phyloP scores from a whole-genome alignment of 2,329 filamentous ascomycete genomes.

The Ceratocystis papillata region DNA sequence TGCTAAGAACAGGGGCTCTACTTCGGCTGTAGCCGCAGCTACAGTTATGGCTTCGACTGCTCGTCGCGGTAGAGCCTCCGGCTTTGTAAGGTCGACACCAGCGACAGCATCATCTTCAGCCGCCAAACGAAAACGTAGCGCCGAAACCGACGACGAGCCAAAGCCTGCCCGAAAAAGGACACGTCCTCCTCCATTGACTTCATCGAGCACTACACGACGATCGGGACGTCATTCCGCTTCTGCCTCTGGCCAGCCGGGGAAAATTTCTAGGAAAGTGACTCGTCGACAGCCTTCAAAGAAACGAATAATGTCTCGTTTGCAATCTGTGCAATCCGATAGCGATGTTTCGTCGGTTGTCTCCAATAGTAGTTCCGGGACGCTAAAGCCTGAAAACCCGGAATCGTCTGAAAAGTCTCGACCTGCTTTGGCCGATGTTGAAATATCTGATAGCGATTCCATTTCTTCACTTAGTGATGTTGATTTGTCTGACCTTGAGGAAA shows the following conservation, averaged over 20 bases:
- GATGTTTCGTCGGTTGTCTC: not conserved
- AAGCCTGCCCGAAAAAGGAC: constrained; percentile 15
- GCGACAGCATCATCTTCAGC: constrained; percentile 26
- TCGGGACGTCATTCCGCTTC: not conserved
- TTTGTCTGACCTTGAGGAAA: constrained; percentile 21
- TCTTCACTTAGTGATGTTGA: constrained; percentile 23
- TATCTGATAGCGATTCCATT: constrained; percentile 19
- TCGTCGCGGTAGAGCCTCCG: not conserved
- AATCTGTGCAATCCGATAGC: not conserved
- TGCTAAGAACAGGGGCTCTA: constrained; percentile 20
- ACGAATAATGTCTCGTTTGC: not conserved
- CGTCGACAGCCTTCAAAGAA: not conserved
- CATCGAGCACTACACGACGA: not conserved
- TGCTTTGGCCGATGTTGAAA: not conserved
- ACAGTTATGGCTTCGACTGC: constrained; percentile 6
- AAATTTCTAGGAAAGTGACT: not conserved
- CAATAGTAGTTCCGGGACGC: not conserved
- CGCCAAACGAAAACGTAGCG: constrained; percentile 8
- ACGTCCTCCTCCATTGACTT: not conserved
- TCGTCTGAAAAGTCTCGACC: too few relatives aligned
- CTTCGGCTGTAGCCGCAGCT: not conserved
- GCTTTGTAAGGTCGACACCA: constrained; percentile 9
- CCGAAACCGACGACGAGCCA: not conserved
- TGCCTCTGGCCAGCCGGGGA: not conserved
- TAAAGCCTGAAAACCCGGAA: too few relatives aligned